A percentile compares a stretch with the other conserved stretches of the same genome.
Conservation (phyloP, 345 rosid species). For the Populus deltoides region DNA sequence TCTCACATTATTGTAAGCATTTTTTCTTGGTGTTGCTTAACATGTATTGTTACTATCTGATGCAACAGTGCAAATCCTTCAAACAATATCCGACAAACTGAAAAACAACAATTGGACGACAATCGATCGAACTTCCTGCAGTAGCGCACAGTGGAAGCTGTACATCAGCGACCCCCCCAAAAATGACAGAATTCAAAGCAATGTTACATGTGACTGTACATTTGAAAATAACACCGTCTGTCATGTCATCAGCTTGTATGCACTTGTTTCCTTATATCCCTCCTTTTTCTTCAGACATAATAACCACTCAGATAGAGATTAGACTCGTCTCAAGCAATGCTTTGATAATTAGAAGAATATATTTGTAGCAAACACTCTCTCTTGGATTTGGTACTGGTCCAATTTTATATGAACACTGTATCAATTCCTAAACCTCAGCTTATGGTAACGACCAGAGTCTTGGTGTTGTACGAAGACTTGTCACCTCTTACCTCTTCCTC, state of each 20-base stretch:
- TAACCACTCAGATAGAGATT: background rate
- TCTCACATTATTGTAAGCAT: background rate
- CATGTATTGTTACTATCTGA: background rate
- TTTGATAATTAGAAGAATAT: background rate
- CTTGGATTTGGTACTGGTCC: background rate
- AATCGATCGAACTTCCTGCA: constrained; percentile 40
- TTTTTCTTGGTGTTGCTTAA: background rate
- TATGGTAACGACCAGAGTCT: background rate
- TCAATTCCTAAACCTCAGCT: background rate
- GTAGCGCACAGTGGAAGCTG: constrained; percentile 35
- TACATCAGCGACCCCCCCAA: too few species aligned
- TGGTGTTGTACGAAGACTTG: background rate
- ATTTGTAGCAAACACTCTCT: background rate
- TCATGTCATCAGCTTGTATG: constrained; percentile 64
- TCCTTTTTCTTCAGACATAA: background rate
- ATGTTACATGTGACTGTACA: constrained; percentile 54
- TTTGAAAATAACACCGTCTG: constrained; percentile 31
- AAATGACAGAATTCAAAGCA: constrained; percentile 2
- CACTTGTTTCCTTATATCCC: background rate
- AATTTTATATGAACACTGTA: background rate
- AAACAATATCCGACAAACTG: constrained; percentile 44
- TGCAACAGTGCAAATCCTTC: constrained; percentile 47
- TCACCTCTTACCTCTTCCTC: background rate
- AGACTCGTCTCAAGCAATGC: background rate
- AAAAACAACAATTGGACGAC: constrained; percentile 32